Base-by-base conservation (phyloP, 2,329 filamentous ascomycete genomes). In the Gnomoniopsis smithogilvyi region DNA sequence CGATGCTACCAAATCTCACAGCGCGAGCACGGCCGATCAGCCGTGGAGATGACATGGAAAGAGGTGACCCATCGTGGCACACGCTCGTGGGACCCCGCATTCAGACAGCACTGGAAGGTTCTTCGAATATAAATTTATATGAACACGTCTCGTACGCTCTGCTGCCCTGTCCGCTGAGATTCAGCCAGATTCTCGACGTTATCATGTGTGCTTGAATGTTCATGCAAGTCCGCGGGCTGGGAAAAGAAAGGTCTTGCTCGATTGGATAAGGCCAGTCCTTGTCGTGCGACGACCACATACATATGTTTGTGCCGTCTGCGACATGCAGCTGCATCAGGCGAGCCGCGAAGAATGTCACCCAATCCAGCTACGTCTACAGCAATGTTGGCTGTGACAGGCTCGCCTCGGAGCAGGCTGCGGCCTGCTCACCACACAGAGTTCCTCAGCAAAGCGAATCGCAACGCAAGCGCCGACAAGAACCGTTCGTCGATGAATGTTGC, bases 361-460 rank as follows among this genome's bases (percentile, higher is more conserved):
- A 72, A 70, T 72, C 60, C 67, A 53, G 64, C 54, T 58, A 66
- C 62, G 67, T 67, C 66, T 62, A 57, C 54, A 11, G 36, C 68
- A 66, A 67, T 68, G 66, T 69, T 64, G 61, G 59, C 62, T 68
- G 63, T 70, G 67, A 70, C 66, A 70, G 68, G 67, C 64, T 63
- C 62, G 48, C 49, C 56, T 47, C 26, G 26, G 26, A 30, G 26
- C 26, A 30, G 26, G 26, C 26, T 61, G 50, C 58, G 62, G 61
- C 4, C 62, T 61, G 21, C 55, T 17, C 36, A 41, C 15, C 36
- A 41, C 36, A 41, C 36, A 41, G 12, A 30, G 26, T 8, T 8
- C 4, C 4, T 14, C 17, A 24, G 51, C 56, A 19, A 53, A 63
- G 67, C 68, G 67, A 69, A 71, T 70, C 66, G 66, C 66, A 62